Base-by-base conservation (phyloP, 306 rosid genomes). In the Vachellia collinsii region DNA sequence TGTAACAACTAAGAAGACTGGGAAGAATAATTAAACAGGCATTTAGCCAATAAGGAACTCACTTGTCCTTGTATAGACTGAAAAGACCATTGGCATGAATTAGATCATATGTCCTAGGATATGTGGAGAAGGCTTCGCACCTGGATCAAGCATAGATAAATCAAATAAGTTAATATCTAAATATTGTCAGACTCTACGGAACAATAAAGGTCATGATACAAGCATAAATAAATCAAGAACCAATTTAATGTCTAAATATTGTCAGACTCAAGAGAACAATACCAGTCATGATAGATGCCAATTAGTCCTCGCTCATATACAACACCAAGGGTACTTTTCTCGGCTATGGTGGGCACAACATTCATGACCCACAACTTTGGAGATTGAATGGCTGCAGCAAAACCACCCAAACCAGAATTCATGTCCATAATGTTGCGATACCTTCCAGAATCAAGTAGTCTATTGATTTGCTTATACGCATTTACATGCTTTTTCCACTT, bases 251-350 rank as follows among this genome's bases (percentile, higher is more conserved):
- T 36, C 68, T 29, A 25, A 72, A 34, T 16, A 17, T 50, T 3
- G 56, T 50, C n/a, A 42, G 72, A 65, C 61, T 80, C 50, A 75
- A 80, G 74, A 79, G 76, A 70, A 50, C 41, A 14, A 80, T 89
- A 96, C 97, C 99, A 96, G 83, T 96, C 94, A 73, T 96, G 99
- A 81, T 90, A 93, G 87, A 96, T 96, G 75, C 98, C 99, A 58
- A 89, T 90, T 75, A 96, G 85, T 70, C 99, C 97, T 75, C 97
- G 87, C 77, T 93, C 93, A 76, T 89, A 95, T 61, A 93, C 75
- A 66, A 81, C 89, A 70, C 98, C 97, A 34, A 95, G 86, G 0
- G 96, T 90, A 65, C 75, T 84, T 89, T 86, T 90, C 83, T 95
- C 89, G 3, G 99, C 96, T 75, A 93, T 85, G 7, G 97, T 93